A percentile compares a stretch with the other conserved stretches of the same genome.
Conservation (phyloP, 495 filamentous ascomycete species). For the Haplographium delicatum region DNA sequence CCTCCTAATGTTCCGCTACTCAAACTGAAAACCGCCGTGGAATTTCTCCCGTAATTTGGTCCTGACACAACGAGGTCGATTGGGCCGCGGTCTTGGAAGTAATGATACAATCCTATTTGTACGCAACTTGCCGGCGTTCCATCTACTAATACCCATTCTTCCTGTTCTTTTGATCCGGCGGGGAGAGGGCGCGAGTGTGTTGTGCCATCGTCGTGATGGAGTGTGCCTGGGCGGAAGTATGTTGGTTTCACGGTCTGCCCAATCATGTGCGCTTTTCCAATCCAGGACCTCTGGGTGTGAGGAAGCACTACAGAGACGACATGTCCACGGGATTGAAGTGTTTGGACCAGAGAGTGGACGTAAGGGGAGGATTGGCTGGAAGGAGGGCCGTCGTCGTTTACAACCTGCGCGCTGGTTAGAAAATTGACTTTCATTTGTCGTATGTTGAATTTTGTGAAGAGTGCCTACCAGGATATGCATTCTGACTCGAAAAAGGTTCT, state of each 20-base stretch:
- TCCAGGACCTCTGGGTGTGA: constrained; percentile 91
- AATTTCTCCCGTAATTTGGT: constrained; percentile 93
- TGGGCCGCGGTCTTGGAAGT: constrained; percentile 70
- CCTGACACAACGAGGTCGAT: constrained; percentile 86
- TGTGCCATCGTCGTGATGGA: constrained; percentile 62
- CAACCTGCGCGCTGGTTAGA: constrained; percentile 74
- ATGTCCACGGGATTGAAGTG: constrained; percentile 73
- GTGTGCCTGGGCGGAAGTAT: constrained; percentile 74
- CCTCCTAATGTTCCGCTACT: constrained; percentile 86
- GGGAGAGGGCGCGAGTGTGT: constrained; percentile 50
- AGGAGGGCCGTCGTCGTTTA: constrained; percentile 95
- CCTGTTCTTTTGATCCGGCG: constrained; percentile 46
- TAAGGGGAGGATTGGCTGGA: constrained; percentile 89
- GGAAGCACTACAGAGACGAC: constrained; percentile 85
- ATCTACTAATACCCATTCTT: constrained; percentile 93
- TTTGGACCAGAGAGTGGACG: constrained; percentile 75
- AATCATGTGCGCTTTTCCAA: constrained; percentile 93
- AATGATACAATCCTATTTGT: constrained; percentile 84
- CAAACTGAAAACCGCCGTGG: constrained; percentile 86
- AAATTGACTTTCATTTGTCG: constrained; percentile 54
- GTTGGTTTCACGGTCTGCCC: constrained; percentile 77
- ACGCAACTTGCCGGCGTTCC: constrained; percentile 83
- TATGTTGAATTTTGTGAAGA: background rate
- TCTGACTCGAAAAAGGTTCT: too few relatives aligned
- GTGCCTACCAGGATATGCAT: constrained; percentile 36